phyloP scores from a whole-genome alignment of 345 rosid species.

The Lepidium africanum region DNA sequence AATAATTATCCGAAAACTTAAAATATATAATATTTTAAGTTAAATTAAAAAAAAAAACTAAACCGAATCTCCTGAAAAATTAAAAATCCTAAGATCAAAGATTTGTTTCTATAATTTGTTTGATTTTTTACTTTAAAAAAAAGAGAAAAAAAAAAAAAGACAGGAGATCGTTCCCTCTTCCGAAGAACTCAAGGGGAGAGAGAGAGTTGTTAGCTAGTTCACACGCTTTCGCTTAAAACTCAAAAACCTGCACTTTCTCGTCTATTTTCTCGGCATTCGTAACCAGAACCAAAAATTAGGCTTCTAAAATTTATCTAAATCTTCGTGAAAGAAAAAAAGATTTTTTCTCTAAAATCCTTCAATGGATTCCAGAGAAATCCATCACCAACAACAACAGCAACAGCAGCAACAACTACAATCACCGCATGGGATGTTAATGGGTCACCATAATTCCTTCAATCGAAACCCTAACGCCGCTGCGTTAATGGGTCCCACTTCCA shows the following conservation, averaged over 20 bases:
- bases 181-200: background rate
- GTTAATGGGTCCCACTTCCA: conserved; percentile 27
- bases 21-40: too few relatives aligned
- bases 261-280: conserved; percentile 31
- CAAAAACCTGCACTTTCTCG: conserved; percentile 34
- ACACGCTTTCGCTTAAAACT: conserved; percentile 34
- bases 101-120: background rate
- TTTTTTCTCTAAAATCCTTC: background rate
- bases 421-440: conserved; percentile 32
- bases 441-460: conserved; percentile 22
- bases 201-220: conserved; percentile 28
- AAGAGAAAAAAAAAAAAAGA: background rate
- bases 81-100: background rate
- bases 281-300: conserved; percentile 3
- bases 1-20: too few relatives aligned
- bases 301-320: background rate
- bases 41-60: too few relatives aligned
- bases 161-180: background rate
- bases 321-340: background rate
- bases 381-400: conserved; percentile 15
- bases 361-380: conserved; percentile 56
- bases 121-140: background rate
- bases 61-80: background rate
- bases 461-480: conserved; percentile 30
- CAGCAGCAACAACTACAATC: conserved; percentile 15